Conservation (phyloP, 768 basidiomycete species). For the Boletales sp. region DNA sequence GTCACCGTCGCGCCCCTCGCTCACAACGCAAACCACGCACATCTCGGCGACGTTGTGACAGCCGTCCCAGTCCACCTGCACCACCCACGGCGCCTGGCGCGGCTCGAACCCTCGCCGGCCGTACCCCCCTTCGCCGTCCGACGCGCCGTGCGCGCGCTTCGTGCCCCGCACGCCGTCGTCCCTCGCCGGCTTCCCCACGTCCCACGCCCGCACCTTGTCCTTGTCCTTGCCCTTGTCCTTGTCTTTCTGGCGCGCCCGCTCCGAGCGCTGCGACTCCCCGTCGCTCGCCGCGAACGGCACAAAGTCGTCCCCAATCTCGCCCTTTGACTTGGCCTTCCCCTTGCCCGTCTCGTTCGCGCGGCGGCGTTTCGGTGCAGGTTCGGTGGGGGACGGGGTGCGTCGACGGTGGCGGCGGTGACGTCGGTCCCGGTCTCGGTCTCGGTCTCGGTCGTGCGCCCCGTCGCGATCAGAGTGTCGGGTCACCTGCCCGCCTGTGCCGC, state of each 20-base stretch:
- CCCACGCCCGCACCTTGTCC: conserved; percentile 37
- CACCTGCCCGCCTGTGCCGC: no score
- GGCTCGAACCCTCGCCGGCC: conserved; percentile 49
- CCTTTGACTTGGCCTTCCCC: conserved; percentile 9
- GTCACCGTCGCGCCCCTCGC: neutral
- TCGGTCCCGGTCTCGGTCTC: neutral
- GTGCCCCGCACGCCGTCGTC: conserved; percentile 21
- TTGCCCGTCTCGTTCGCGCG: conserved; percentile 9
- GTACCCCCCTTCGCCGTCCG: conserved; percentile 39
- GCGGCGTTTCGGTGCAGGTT: conserved; percentile 15
- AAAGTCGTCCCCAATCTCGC: conserved; percentile 29
- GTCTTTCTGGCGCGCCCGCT: conserved; percentile 18
- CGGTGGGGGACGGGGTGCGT: conserved; percentile 15
- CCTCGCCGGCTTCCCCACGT: conserved; percentile 31
- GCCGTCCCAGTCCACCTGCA: conserved; percentile 63
- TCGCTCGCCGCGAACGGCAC: conserved; percentile 25
- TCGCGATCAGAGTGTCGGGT: conserved; percentile 8
- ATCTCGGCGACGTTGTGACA: conserved; percentile 81
- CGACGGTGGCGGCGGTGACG: conserved; percentile 3
- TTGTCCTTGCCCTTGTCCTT: neutral
- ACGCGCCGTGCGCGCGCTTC: conserved; percentile 47
- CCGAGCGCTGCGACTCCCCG: conserved; percentile 10
- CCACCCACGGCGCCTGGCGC: conserved; percentile 67
- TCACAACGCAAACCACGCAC: conserved; percentile 41
- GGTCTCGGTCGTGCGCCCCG: conserved; percentile 1